phyloP scores from a whole-genome alignment of 1,139 yeast species.

The Candida neerlandica region DNA sequence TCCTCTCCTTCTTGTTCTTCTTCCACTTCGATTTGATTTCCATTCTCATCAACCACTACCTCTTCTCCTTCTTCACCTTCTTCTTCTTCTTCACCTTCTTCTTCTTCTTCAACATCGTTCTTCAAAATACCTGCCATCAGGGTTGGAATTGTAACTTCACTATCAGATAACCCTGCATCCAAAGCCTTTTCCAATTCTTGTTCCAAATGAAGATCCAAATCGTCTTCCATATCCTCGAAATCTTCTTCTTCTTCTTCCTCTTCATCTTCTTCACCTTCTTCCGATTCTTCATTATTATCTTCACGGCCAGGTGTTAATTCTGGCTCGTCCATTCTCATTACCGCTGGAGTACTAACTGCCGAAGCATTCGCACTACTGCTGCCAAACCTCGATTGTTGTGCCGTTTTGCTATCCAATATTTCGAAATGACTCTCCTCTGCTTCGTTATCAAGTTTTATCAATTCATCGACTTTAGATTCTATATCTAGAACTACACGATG shows the following conservation, averaged over 20 bases:
- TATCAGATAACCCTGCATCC: constrained; percentile 17
- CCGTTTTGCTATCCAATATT: constrained; percentile 56
- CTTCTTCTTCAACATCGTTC: constrained; percentile 17
- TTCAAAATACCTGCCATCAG: constrained; percentile 17
- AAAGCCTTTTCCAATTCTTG: constrained; percentile 45
- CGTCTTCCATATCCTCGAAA: constrained; percentile 14
- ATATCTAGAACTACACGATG: constrained; percentile 62
- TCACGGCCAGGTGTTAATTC: background rate
- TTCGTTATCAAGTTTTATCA: constrained; percentile 74
- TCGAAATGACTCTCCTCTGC: constrained; percentile 85
- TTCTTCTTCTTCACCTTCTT: constrained; percentile 18
- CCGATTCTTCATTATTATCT: constrained; percentile 18
- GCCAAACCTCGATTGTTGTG: constrained; percentile 19
- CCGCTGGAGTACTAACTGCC: constrained; percentile 23
- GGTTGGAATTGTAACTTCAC: constrained; percentile 12
- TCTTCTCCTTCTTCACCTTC: constrained; percentile 16
- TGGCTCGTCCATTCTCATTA: constrained; percentile 12
- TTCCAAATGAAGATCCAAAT: constrained; percentile 19
- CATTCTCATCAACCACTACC: constrained; percentile 25
- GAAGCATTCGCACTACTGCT: constrained; percentile 27
- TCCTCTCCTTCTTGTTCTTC: constrained; percentile 20
- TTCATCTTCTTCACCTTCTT: constrained; percentile 24
- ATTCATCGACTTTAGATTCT: constrained; percentile 76
- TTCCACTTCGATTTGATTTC: constrained; percentile 12
- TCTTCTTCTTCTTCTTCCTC: constrained; percentile 28